Base-by-base conservation (phyloP, 2,329 filamentous ascomycete species). In the Camillea tinctor region DNA sequence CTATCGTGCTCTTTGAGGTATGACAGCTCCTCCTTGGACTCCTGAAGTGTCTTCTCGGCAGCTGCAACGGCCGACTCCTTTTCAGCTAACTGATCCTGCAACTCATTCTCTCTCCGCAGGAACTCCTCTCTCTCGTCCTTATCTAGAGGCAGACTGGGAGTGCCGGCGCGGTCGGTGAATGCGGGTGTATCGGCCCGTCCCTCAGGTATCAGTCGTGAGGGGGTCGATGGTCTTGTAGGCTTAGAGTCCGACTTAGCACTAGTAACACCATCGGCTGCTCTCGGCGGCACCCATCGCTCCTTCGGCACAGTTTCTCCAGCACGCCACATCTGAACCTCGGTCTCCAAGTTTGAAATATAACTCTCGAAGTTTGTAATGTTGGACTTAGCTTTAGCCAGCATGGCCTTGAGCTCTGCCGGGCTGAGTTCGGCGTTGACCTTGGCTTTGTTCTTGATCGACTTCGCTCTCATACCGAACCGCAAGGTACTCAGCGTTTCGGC, bases 381-480 rank as follows among this genome's bases (percentile, higher is more conserved):
- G 56, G 85, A 87, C 76, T 97, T 93, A 15, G 93, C 92, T 77
- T 97, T 97, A 79, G 92, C 93, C 74, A 99, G 87, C 71, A 97
- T 84, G 54, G 88, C 84, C 79, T 98, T 99, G 81, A 99, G 87
- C 77, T 99, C 95, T 13, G 93, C 88, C 52, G 95, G 95, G 71
- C 94, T 98, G 70, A 99, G 86, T 77, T 99, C 95, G 52, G 94
- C 93, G 74, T 99, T 99, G 84, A 99, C 90, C 89, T 98, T 99
- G 77, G 95, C 95, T 84, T 98, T 98, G 82, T 98, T 98, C 89
- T 98, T 97, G 81, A 99, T 99, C 0, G 92, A 91, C 82, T 99
- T 99, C 60, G 95, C 95, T 74, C 95, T 85, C 78, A 95, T 96
- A 81, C 95, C 95, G 73, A 98, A 99, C 52, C 93, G 87, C 62